Conservation (phyloP, 23 red algal genomes). For the Gracilaria domingensis region DNA sequence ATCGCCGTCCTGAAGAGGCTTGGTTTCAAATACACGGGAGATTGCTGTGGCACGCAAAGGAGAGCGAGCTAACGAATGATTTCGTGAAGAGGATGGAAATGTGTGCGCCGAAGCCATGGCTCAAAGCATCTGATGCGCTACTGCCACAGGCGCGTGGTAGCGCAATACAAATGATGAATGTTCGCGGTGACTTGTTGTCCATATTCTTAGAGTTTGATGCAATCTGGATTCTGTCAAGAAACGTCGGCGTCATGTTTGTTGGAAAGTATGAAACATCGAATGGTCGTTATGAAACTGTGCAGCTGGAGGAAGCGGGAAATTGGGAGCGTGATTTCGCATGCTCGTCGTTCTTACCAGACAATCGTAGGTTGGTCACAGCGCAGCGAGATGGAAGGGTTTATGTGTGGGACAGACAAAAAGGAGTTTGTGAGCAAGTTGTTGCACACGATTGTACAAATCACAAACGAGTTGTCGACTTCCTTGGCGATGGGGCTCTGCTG, state of each 20-base stretch:
- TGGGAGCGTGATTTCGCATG: neutral
- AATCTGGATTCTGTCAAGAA: neutral
- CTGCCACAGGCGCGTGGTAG: neutral
- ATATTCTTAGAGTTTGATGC: neutral
- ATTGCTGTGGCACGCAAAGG: conserved; percentile 10
- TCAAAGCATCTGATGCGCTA: neutral
- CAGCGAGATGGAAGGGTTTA: too few species aligned
- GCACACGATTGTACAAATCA: too few species aligned
- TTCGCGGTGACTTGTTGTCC: neutral
- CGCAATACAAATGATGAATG: neutral
- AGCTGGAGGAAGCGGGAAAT: neutral
- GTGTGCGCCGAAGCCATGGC: conserved; percentile 29
- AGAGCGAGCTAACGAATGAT: neutral
- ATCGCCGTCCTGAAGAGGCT: neutral
- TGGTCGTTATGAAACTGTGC: neutral
- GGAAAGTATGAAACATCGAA: neutral
- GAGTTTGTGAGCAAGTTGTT: too few species aligned
- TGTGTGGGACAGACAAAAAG: too few species aligned
- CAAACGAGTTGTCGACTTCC: too few species aligned
- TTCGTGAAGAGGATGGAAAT: conserved; percentile 22
- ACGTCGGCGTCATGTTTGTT: neutral
- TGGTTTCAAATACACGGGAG: conserved; percentile 33
- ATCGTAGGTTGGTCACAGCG: too few species aligned
- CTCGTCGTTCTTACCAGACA: too few species aligned
- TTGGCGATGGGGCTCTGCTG: too few species aligned